phyloP scores from a whole-genome alignment of 345 rosid genomes.

The Cardiospermum halicacabum region DNA sequence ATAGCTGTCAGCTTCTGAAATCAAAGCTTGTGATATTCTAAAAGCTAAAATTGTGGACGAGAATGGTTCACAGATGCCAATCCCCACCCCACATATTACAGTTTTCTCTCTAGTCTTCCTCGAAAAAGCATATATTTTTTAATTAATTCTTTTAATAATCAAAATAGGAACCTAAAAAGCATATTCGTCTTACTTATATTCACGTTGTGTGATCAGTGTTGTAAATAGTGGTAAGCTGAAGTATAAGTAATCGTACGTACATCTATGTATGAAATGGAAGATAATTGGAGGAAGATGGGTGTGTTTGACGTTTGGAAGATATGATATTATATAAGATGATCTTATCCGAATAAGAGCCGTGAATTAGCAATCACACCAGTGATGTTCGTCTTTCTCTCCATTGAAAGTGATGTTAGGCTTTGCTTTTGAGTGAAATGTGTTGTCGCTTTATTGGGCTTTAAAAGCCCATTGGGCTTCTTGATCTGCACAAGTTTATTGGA shows the following conservation, averaged over 20 bases:
- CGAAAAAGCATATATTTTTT: not conserved
- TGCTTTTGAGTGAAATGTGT: not conserved
- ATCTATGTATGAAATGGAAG: too few relatives aligned
- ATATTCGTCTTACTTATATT: too few relatives aligned
- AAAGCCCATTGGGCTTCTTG: not conserved
- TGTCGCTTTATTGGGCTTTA: not conserved
- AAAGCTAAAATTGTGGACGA: conserved; percentile 27
- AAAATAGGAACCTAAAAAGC: too few relatives aligned
- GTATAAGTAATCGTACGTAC: too few relatives aligned
- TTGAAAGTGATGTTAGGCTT: not conserved
- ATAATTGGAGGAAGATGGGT: not conserved
- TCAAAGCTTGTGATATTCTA: conserved; percentile 22
- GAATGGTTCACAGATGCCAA: too few relatives aligned
- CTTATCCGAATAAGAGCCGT: conserved; percentile 7
- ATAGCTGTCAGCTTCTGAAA: conserved; percentile 20
- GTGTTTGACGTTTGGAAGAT: not conserved
- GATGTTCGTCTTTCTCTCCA: not conserved
- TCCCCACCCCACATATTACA: too few relatives aligned
- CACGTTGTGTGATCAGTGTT: too few relatives aligned
- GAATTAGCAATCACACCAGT: conserved; percentile 6
- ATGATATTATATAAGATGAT: not conserved
- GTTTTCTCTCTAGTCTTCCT: not conserved
- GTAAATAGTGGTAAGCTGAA: too few relatives aligned
- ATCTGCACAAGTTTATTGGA: not conserved
- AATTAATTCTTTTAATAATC: too few relatives aligned